phyloP scores from a whole-genome alignment of 106 monocot genomes.

The Cymbidium sinense region DNA sequence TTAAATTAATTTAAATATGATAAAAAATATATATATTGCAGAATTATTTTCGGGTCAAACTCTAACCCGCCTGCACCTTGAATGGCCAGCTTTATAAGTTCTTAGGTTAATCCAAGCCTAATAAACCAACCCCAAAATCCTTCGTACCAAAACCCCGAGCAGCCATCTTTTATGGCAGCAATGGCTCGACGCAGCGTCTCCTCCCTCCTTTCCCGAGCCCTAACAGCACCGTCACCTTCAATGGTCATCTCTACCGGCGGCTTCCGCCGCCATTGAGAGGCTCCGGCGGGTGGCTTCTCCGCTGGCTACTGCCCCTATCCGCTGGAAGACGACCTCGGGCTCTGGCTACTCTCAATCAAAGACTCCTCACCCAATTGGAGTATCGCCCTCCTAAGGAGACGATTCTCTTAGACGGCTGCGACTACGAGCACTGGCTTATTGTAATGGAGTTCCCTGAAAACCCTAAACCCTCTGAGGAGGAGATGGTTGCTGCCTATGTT shows the following conservation, averaged over 20 bases:
- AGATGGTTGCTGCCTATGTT: slow-evolving; percentile 83
- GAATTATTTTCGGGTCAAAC: too few relatives aligned
- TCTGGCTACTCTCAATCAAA: slow-evolving; percentile 81
- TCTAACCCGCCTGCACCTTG: too few relatives aligned
- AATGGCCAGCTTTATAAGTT: too few relatives aligned
- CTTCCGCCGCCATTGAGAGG: slow-evolving; percentile 1
- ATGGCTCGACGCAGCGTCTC: slow-evolving; percentile 31
- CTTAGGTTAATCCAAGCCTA: too few relatives aligned
- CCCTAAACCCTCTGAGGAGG: slow-evolving; percentile 75
- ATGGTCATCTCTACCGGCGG: background rate
- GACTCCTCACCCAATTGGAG: slow-evolving; percentile 87
- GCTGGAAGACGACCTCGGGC: slow-evolving; percentile 60
- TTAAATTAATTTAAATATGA: too few relatives aligned
- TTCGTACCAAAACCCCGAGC: background rate
- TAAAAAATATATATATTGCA: too few relatives aligned
- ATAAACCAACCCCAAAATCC: background rate
- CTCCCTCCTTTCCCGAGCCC: slow-evolving; percentile 21
- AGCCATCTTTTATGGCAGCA: slow-evolving; percentile 21
- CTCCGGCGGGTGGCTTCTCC: slow-evolving; percentile 1
- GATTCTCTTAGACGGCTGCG: slow-evolving; percentile 93
- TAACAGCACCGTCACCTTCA: slow-evolving; percentile 5
- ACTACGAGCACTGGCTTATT: slow-evolving; percentile 98
- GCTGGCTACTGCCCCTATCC: slow-evolving; percentile 8
- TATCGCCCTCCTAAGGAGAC: slow-evolving; percentile 93
- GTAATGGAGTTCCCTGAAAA: slow-evolving; percentile 88